These are phyloP conservation scores for Capronia americana DNA, from an alignment of 2,329 filamentous ascomycete genomes.

Conservation along the genomic window DNA sequence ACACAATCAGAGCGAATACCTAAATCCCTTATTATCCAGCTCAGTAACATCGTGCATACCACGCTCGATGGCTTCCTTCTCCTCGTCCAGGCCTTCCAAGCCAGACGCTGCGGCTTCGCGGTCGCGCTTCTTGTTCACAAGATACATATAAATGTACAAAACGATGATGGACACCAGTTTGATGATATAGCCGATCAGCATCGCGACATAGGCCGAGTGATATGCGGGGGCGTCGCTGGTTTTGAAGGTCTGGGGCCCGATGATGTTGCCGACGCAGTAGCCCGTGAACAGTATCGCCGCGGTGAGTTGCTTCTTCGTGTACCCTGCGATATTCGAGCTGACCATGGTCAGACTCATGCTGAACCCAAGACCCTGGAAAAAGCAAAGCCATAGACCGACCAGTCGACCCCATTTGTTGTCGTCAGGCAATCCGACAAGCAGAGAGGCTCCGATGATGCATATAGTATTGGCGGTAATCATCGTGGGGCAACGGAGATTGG, in stretches of 20 bases:
- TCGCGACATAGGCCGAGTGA: conserved; percentile 57
- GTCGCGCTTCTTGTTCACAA: conserved; percentile 62
- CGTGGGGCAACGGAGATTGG: conserved; percentile 59
- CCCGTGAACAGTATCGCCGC: conserved; percentile 37
- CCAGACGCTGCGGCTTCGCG: conserved; percentile 49
- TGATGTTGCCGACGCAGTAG: conserved; percentile 50
- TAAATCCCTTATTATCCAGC: conserved; percentile 61
- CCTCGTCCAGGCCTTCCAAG: conserved; percentile 48
- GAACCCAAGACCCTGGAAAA: conserved; percentile 61
- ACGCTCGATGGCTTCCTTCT: conserved; percentile 57
- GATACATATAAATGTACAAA: conserved; percentile 63
- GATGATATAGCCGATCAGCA: conserved; percentile 62
- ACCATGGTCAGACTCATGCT: conserved; percentile 60
- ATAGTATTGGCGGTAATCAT: conserved; percentile 64
- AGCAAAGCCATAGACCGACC: conserved; percentile 64
- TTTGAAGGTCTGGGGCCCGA: conserved; percentile 56
- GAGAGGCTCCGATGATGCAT: conserved; percentile 60
- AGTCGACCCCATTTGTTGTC: conserved; percentile 63
- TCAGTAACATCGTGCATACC: conserved; percentile 58
- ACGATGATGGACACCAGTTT: conserved; percentile 59
- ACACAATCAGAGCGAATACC: conserved; percentile 54
- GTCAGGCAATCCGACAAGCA: conserved; percentile 60
- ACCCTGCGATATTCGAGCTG: conserved; percentile 45
- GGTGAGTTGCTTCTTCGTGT: conserved; percentile 39
- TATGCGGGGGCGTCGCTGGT: conserved; percentile 57